These are phyloP conservation scores for Letharia columbiana DNA, from an alignment of 495 filamentous ascomycete species.

Conservation along the genomic window DNA sequence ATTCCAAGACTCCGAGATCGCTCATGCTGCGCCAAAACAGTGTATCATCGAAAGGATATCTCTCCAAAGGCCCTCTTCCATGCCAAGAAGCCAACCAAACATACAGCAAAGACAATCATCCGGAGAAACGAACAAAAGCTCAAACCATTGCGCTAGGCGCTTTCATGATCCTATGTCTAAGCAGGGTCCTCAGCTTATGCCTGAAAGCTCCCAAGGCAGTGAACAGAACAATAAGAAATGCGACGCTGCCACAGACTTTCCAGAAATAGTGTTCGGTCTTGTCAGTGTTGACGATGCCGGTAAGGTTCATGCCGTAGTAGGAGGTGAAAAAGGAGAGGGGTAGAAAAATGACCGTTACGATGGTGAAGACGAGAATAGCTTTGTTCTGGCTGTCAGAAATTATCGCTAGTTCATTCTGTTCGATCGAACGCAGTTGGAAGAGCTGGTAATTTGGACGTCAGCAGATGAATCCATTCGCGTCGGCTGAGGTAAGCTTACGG, in stretches of 20 bases:
- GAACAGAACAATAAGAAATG: slow-evolving; percentile 24
- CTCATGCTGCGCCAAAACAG: slow-evolving; percentile 1
- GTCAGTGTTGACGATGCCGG: slow-evolving; percentile 23
- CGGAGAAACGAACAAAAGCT: background rate
- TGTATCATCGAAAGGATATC: background rate
- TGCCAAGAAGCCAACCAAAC: background rate
- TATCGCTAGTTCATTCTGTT: slow-evolving; percentile 30
- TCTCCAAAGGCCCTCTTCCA: background rate
- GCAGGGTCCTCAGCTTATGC: slow-evolving; percentile 16
- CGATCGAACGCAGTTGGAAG: slow-evolving; percentile 29
- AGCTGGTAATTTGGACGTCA: slow-evolving; percentile 15
- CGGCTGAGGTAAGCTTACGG: slow-evolving; percentile 10
- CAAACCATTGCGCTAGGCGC: slow-evolving; percentile 7
- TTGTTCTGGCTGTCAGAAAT: slow-evolving; percentile 28
- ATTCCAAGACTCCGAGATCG: background rate
- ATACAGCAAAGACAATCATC: background rate
- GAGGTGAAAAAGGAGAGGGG: slow-evolving; percentile 31
- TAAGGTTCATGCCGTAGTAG: slow-evolving; percentile 35
- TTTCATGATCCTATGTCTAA: slow-evolving; percentile 12
- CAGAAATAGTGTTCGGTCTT: slow-evolving; percentile 25
- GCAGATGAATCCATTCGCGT: background rate
- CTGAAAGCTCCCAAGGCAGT: slow-evolving; percentile 21
- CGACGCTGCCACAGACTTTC: slow-evolving; percentile 28
- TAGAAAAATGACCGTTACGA: slow-evolving; percentile 29
- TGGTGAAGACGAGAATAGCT: slow-evolving; percentile 29